These are phyloP conservation scores for Irpex sp. DNA, from an alignment of 1,284 basidiomycete species.

Conservation along the genomic window DNA sequence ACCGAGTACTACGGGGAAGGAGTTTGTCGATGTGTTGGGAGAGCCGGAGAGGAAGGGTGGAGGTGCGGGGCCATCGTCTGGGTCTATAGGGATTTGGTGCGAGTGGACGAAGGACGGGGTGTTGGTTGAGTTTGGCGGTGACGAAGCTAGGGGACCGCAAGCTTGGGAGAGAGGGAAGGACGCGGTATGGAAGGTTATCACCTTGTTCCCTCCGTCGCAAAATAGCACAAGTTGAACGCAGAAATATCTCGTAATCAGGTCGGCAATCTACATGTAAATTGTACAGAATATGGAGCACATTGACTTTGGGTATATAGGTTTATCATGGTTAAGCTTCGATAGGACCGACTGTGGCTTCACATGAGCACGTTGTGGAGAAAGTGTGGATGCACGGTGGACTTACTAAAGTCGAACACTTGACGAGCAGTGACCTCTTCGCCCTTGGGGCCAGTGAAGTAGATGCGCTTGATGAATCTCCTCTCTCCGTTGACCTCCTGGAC, in stretches of 20 bases:
- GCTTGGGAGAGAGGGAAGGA: conserved; percentile 85
- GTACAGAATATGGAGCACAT: neutral
- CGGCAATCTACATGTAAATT: conserved; percentile 9
- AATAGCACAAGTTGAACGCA: neutral
- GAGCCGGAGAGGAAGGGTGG: conserved; percentile 88
- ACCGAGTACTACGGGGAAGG: conserved; percentile 61
- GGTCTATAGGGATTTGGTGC: conserved; percentile 89
- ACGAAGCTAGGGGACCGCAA: conserved; percentile 69
- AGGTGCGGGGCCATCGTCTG: conserved; percentile 72
- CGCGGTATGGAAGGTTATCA: conserved; percentile 71
- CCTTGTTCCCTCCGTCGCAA: conserved; percentile 47
- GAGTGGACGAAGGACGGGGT: conserved; percentile 82
- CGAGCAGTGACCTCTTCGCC: conserved; percentile 55
- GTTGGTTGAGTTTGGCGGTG: conserved; percentile 81
- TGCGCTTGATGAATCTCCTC: conserved; percentile 56
- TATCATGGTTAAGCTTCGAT: neutral
- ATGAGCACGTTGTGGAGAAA: neutral
- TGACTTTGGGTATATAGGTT: neutral
- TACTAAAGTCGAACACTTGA: conserved; percentile 67
- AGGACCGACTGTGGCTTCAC: neutral
- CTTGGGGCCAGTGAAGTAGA: conserved; percentile 62
- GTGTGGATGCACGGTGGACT: conserved; percentile 12
- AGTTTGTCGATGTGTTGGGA: conserved; percentile 70
- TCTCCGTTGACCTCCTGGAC: conserved; percentile 59
- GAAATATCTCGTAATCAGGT: too few species aligned